phyloP scores from a whole-genome alignment of 2,329 filamentous ascomycete genomes.

The Cercospora sp. region DNA sequence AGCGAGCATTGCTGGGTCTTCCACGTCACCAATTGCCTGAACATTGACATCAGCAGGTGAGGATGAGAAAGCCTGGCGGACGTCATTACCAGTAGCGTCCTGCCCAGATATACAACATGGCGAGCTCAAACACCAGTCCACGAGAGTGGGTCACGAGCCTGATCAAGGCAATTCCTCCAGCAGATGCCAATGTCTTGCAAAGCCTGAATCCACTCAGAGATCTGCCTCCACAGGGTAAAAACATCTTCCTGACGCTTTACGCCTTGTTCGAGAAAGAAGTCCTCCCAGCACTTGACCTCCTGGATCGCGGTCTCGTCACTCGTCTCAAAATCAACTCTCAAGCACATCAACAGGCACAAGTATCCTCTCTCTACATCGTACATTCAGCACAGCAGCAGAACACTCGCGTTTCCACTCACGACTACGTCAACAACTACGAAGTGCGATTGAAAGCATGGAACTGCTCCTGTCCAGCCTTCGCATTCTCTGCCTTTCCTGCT shows the following conservation, averaged over 20 bases:
- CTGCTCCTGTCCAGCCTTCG: conserved; percentile 85
- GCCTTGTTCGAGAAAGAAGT: conserved; percentile 79
- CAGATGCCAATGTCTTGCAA: conserved; percentile 27
- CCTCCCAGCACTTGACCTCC: conserved; percentile 80
- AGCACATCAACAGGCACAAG: conserved; percentile 12
- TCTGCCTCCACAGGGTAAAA: conserved; percentile 33
- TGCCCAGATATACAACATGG: not conserved
- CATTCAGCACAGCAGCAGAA: conserved; percentile 54
- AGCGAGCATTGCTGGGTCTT: not conserved
- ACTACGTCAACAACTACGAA: conserved; percentile 63
- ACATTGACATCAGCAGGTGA: not conserved
- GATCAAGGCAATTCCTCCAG: conserved; percentile 32
- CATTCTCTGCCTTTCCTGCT: conserved; percentile 65
- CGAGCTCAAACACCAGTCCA: conserved; percentile 7
- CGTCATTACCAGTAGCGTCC: not conserved
- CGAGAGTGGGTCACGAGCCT: conserved; percentile 33
- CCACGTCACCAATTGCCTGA: not conserved
- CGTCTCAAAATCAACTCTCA: conserved; percentile 40
- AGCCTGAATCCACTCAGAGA: conserved; percentile 47
- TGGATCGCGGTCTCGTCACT: conserved; percentile 74
- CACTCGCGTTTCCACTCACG: conserved; percentile 30
- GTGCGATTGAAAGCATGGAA: conserved; percentile 78
- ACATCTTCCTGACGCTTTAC: conserved; percentile 74
- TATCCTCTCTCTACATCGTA: conserved; percentile 57
- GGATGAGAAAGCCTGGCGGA: not conserved